Percentiles rank a stretch among this genome's conserved stretches.
Evolutionary conservation across 495 filamentous ascomycete genomes (phyloP).

Genomic region (Elaphomyces granulatus): DNA sequence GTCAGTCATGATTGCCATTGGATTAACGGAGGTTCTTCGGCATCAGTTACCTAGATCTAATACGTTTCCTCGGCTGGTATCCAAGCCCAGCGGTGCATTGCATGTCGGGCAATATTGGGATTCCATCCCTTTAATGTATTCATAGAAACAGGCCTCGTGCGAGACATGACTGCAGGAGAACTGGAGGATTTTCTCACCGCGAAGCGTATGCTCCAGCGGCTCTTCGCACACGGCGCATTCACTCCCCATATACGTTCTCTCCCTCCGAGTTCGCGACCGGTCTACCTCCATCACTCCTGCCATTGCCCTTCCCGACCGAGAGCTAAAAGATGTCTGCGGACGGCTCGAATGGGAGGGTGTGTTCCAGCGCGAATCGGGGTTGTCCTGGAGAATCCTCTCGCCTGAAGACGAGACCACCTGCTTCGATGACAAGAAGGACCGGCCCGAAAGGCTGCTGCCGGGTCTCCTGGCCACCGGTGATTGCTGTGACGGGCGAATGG

Average conservation of each 20-base stretch:
- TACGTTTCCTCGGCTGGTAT: constrained; percentile 91
- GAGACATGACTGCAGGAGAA: constrained; percentile 94
- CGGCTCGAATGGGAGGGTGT: constrained; percentile 16
- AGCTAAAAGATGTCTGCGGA: constrained; percentile 32
- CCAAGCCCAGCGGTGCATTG: constrained; percentile 80
- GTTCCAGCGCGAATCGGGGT: background rate
- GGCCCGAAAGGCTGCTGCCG: background rate
- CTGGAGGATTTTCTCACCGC: constrained; percentile 88
- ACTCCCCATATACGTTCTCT: constrained; percentile 88
- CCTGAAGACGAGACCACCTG: background rate
- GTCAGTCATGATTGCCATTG: constrained; percentile 4
- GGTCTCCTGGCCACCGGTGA: background rate
- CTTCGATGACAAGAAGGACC: background rate
- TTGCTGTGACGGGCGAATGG: background rate
- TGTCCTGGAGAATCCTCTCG: background rate
- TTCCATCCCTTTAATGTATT: constrained; percentile 92
- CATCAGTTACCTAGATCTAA: constrained; percentile 69
- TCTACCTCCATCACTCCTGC: constrained; percentile 67
- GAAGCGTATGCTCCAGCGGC: constrained; percentile 88
- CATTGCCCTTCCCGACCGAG: constrained; percentile 41
- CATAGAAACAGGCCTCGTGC: constrained; percentile 98
- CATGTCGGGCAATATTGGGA: constrained; percentile 92
- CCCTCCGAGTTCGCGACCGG: constrained; percentile 64
- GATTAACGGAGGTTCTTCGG: too few relatives aligned
- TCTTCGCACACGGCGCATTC: constrained; percentile 97